Percentiles rank a stretch among this genome's conserved stretches.
phyloP scores from a whole-genome alignment of 2,329 filamentous ascomycete genomes.

The Catunica adiposa region DNA sequence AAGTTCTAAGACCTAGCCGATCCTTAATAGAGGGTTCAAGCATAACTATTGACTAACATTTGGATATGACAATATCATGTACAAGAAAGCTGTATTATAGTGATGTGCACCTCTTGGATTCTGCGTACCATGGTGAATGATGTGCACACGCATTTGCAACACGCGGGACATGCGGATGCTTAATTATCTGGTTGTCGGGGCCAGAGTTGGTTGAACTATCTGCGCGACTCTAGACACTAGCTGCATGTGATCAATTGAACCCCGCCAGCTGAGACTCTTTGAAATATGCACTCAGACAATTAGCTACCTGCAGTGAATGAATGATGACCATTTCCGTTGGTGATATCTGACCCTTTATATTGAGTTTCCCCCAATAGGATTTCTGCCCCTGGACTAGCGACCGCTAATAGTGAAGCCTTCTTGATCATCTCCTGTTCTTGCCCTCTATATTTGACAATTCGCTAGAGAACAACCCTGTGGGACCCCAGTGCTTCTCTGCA shows the following conservation, averaged over 20 bases:
- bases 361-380: too few relatives aligned
- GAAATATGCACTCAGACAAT: too few relatives aligned
- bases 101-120: neutral
- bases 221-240: too few relatives aligned
- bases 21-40: neutral
- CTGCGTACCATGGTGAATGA: neutral
- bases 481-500: neutral
- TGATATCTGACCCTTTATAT: too few relatives aligned
- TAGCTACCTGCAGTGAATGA: too few relatives aligned
- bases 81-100: neutral
- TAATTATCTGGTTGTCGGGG: neutral
- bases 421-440: neutral
- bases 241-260: too few relatives aligned
- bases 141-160: neutral
- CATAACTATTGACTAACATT: neutral
- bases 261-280: too few relatives aligned
- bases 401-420: neutral
- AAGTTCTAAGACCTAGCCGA: neutral
- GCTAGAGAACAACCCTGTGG: neutral
- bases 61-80: too few relatives aligned
- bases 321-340: too few relatives aligned
- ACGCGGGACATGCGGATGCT: neutral
- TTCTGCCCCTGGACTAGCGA: neutral
- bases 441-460: neutral
- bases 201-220: too few relatives aligned